A percentile compares a stretch with the other conserved stretches of the same genome.
Evolutionary conservation across 106 monocot species (phyloP).

Genomic region (Allium cepa): DNA sequence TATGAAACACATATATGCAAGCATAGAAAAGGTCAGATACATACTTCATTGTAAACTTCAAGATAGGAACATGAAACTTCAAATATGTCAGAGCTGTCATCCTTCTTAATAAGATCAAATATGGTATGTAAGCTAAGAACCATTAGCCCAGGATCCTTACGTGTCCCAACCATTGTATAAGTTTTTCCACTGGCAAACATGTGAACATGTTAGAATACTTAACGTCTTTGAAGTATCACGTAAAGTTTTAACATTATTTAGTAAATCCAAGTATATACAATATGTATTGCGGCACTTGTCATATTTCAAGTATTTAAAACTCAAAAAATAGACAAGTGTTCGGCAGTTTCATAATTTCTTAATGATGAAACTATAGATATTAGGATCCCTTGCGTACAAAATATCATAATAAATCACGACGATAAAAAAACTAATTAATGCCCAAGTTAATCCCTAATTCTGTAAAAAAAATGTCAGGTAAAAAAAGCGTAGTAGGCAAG

Average conservation of each 20-base stretch:
- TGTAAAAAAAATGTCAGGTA: no score
- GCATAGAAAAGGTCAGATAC: not conserved
- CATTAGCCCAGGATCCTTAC: conserved; percentile 95
- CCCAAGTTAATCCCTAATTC: no score
- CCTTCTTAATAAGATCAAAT: conserved; percentile 88
- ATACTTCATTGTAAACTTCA: conserved; percentile 98
- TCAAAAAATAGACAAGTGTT: no score
- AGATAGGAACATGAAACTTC: conserved; percentile 97
- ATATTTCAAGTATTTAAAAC: no score
- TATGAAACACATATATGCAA: not conserved
- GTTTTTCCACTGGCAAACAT: conserved; percentile 85
- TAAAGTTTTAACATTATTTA: not conserved
- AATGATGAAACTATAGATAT: no score
- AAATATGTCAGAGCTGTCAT: conserved; percentile 67
- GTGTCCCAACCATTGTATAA: conserved; percentile 98
- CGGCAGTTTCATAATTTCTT: no score
- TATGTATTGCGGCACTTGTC: no score
- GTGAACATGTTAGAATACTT: not conserved
- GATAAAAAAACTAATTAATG: no score
- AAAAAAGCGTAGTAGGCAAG: no score
- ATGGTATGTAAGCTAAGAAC: conserved; percentile 96
- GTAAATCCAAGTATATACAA: no score
- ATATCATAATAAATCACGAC: no score
- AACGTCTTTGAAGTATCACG: not conserved
- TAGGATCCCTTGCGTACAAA: no score